Percentiles rank a stretch among this genome's conserved stretches.
These are phyloP conservation scores for Singerocomus rubriflavus DNA, from an alignment of 1,284 basidiomycete genomes.

Conservation along the genomic window DNA sequence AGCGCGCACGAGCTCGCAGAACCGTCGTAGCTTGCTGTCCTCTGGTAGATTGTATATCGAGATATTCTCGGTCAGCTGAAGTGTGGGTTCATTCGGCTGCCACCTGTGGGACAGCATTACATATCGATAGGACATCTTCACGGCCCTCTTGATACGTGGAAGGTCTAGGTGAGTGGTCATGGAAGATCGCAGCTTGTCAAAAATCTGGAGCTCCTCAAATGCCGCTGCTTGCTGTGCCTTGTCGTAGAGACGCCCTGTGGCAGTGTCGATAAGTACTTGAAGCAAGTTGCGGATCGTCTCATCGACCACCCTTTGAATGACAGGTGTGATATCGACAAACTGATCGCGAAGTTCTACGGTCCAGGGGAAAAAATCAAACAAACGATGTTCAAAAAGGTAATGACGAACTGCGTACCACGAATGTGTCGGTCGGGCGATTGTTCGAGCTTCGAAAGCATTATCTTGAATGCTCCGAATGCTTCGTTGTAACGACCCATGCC, in stretches of 20 bases:
- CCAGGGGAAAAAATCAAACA: background rate
- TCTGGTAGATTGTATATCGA: background rate
- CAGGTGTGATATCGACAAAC: background rate
- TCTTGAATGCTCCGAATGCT: background rate
- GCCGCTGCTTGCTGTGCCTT: no score
- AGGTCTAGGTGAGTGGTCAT: background rate
- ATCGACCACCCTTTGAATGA: background rate
- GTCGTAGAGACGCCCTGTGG: background rate
- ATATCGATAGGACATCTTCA: background rate
- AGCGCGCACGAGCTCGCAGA: no score
- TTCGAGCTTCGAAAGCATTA: slow-evolving; percentile 1
- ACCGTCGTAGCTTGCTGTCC: no score
- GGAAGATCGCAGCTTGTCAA: background rate
- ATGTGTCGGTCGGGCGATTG: background rate
- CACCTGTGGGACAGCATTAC: background rate
- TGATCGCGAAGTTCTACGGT: background rate
- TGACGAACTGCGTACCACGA: background rate
- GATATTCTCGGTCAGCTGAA: background rate
- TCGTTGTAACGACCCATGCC: no score
- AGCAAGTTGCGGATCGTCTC: background rate
- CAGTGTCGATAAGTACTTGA: background rate
- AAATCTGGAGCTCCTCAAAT: no score
- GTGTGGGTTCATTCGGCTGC: background rate
- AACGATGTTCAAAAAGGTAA: no score
- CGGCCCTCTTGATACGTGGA: background rate